These are phyloP conservation scores for Maudiozyma saulgeensis DNA, from an alignment of 805 yeast genomes.

Conservation along the genomic window DNA sequence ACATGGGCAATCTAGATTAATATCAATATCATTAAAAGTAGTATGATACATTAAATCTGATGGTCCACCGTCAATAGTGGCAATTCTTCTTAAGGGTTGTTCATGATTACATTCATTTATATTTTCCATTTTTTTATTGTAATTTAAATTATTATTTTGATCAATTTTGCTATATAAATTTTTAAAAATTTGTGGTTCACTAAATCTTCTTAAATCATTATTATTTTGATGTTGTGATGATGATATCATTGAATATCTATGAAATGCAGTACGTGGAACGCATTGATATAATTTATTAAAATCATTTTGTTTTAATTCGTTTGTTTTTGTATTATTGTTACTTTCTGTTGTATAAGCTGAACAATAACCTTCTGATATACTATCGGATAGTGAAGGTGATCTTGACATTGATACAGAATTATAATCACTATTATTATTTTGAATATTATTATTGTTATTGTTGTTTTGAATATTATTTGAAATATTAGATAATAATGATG, in stretches of 20 bases:
- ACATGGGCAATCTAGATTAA: conserved; percentile 17
- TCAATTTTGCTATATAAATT: background rate
- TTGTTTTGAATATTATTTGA: background rate
- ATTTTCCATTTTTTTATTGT: background rate
- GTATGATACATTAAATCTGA: background rate
- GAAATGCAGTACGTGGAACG: conserved; percentile 1
- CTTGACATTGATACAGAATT: background rate
- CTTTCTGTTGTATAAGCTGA: background rate
- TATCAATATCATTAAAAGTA: background rate
- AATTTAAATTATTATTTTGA: background rate
- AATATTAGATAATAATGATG: no score
- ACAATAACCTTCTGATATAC: background rate
- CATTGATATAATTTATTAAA: conserved; percentile 11
- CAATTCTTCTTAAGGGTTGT: background rate
- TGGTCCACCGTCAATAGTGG: background rate
- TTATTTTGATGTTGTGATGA: background rate
- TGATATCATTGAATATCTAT: background rate
- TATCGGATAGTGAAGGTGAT: background rate
- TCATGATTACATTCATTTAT: background rate
- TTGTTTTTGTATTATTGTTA: background rate
- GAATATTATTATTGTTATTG: background rate
- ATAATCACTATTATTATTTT: background rate
- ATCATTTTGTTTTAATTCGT: background rate
- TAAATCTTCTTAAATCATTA: conserved; percentile 2
- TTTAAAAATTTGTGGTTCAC: conserved; percentile 3